Conservation (phyloP, 768 basidiomycete species). For the Myochromella boudieri region DNA sequence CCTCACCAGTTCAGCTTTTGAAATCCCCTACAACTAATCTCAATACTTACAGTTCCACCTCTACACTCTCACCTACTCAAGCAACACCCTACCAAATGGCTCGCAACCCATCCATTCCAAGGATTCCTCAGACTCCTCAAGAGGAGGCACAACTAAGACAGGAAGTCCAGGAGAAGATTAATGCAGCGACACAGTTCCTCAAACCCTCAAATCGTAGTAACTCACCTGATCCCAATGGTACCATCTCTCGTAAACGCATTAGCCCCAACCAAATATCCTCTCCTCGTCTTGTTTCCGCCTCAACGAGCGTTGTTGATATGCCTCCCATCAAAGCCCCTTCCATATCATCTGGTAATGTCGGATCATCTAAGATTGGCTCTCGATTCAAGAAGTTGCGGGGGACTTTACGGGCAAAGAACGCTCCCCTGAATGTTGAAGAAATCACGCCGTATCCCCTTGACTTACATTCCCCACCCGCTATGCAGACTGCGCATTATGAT, state of each 20-base stretch:
- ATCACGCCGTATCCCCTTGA: slow-evolving; percentile 44
- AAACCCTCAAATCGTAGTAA: slow-evolving; percentile 45
- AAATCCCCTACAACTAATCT: slow-evolving; percentile 9
- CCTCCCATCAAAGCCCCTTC: slow-evolving; percentile 56
- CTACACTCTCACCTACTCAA: slow-evolving; percentile 26
- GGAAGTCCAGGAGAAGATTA: slow-evolving; percentile 67
- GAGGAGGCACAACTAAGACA: slow-evolving; percentile 57
- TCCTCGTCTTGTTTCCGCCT: slow-evolving; percentile 64
- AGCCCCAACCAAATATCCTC: slow-evolving; percentile 64
- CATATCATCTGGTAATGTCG: slow-evolving; percentile 41
- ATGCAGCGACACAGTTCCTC: slow-evolving; percentile 64
- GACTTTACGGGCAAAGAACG: slow-evolving; percentile 55
- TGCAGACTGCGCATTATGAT: slow-evolving; percentile 42
- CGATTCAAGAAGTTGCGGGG: slow-evolving; percentile 74
- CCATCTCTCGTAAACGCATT: slow-evolving; percentile 58
- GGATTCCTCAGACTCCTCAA: slow-evolving; percentile 40
- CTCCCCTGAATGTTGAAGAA: slow-evolving; percentile 47
- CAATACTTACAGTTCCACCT: slow-evolving; percentile 23
- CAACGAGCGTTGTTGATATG: slow-evolving; percentile 61
- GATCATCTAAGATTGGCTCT: slow-evolving; percentile 62
- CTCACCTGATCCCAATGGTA: slow-evolving; percentile 28
- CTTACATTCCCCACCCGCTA: slow-evolving; percentile 33
- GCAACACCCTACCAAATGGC: slow-evolving; percentile 34
- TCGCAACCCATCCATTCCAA: slow-evolving; percentile 43
- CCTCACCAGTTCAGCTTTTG: background rate